Evolutionary conservation across 2,329 filamentous ascomycete species (phyloP), one percentile per base, ranked within the genome.

Genomic region (Colletotrichum simmondsii): DNA sequence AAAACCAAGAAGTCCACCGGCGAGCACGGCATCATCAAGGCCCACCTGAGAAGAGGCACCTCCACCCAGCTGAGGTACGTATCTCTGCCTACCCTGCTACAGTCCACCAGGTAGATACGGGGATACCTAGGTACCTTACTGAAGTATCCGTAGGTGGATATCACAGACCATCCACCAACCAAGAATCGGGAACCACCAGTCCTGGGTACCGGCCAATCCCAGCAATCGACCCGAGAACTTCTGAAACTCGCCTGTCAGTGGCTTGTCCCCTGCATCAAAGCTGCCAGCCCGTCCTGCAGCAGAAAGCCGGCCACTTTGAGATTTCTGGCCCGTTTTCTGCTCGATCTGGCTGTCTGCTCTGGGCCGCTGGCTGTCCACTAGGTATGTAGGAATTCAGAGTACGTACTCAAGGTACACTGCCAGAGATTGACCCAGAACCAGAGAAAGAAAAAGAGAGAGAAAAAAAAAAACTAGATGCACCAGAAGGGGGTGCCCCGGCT

Each of bases 251-350:
- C 28, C 59, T 71, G 66, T 62, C 60, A 65, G 66, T 71, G 71
- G 71, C 71, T 73, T 73, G 54, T 57, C 71, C 71, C 71, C 71
- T 73, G 71, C 71, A 71, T 73, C 66, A 71, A 71, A 73, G 35
- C 71, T 68, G 52, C 46, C 57, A 68, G 46, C 64, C 64, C 30
- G 64, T 59, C 68, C 65, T 61, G 64, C 49, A 68, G 32, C 57
- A 49, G 24, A 61, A 61, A 46, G 60, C 60, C 61, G 65, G 61
- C 67, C 61, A 65, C 10, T 60, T 71, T 60, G 30, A 56, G 70
- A n/a, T 56, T 71, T 69, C 54, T 72, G 70, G 66, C 58, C 37
- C 56, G 30, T 53, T 19, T 46, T 28, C 32, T 56, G 52, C 52
- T 42, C 46, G 30, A 56, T 46, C 24, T 65, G 52, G 49, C 19